phyloP scores from a whole-genome alignment of 495 filamentous ascomycete species.

The Cudoniella acicularis region DNA sequence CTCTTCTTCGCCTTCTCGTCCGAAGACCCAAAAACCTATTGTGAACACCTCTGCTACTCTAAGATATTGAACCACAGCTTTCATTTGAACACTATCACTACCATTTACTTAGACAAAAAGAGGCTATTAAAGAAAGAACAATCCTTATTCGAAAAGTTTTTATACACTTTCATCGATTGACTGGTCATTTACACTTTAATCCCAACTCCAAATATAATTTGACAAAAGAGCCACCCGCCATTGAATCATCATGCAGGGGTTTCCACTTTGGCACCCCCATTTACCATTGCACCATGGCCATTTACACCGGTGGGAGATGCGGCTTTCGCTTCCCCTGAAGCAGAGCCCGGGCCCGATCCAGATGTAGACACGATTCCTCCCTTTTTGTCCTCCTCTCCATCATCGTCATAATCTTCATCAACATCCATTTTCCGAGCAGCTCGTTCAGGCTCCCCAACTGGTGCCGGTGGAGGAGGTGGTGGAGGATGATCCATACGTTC shows the following conservation, averaged over 20 bases:
- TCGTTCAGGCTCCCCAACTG: slow-evolving; percentile 63
- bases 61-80: not conserved
- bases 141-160: too few species aligned
- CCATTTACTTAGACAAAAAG: too few species aligned
- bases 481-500: slow-evolving; percentile 20
- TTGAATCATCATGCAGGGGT: slow-evolving; percentile 12
- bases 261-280: slow-evolving; percentile 27
- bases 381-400: slow-evolving; percentile 77
- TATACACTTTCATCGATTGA: slow-evolving; percentile 1
- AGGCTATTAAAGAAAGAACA: too few species aligned
- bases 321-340: slow-evolving; percentile 26
- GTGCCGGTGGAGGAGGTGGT: slow-evolving; percentile 41
- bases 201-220: not conserved
- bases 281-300: slow-evolving; percentile 23
- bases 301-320: slow-evolving; percentile 20
- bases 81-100: too few species aligned
- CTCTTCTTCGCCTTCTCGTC: too few species aligned
- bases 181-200: slow-evolving; percentile 7
- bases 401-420: slow-evolving; percentile 92
- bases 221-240: slow-evolving; percentile 6
- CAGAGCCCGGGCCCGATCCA: slow-evolving; percentile 29
- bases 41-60: not conserved
- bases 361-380: slow-evolving; percentile 34
- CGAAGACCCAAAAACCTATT: not conserved
- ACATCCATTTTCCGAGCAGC: slow-evolving; percentile 94